Conservation (phyloP, 2,329 filamentous ascomycete species). For the Exophiala spinifera region DNA sequence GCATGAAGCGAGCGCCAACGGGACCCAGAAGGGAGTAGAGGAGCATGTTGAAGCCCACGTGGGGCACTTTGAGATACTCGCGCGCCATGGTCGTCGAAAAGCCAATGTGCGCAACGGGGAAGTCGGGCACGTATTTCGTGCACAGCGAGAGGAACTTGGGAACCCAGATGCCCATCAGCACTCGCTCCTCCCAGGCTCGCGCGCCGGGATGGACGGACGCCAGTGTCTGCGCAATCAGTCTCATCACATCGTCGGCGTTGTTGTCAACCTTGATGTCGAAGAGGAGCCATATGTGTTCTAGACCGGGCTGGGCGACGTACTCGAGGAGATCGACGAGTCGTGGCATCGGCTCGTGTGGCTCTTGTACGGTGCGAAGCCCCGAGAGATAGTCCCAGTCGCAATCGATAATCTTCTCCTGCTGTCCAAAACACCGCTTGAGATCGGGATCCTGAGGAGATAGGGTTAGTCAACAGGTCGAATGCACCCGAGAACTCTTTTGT, state of each 20-base stretch:
- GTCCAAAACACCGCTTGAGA: conserved; percentile 77
- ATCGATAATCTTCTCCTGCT: conserved; percentile 68
- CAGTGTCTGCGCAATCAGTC: conserved; percentile 64
- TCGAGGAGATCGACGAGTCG: conserved; percentile 70
- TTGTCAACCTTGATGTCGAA: conserved; percentile 73
- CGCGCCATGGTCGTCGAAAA: conserved; percentile 58
- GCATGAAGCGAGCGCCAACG: conserved; percentile 64
- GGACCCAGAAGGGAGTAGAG: conserved; percentile 66
- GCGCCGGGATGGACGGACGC: conserved; percentile 47
- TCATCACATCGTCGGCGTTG: conserved; percentile 64
- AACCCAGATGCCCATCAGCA: conserved; percentile 81
- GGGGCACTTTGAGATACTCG: conserved; percentile 65
- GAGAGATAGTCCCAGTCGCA: conserved; percentile 73
- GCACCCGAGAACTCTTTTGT: too few species aligned
- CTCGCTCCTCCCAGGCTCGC: conserved; percentile 66
- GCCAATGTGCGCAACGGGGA: conserved; percentile 41
- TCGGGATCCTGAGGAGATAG: conserved; percentile 59
- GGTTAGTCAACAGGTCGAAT: too few species aligned
- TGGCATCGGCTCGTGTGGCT: conserved; percentile 70
- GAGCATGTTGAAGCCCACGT: conserved; percentile 75
- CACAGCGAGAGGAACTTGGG: conserved; percentile 66
- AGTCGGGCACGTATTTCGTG: conserved; percentile 49
- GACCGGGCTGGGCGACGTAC: conserved; percentile 63
- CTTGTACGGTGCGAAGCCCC: conserved; percentile 62
- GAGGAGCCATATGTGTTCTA: conserved; percentile 72